A percentile compares a stretch with the other conserved stretches of the same genome.
These are phyloP conservation scores for Trichodelitschia bisporula DNA, from an alignment of 495 filamentous ascomycete species.

Conservation along the genomic window DNA sequence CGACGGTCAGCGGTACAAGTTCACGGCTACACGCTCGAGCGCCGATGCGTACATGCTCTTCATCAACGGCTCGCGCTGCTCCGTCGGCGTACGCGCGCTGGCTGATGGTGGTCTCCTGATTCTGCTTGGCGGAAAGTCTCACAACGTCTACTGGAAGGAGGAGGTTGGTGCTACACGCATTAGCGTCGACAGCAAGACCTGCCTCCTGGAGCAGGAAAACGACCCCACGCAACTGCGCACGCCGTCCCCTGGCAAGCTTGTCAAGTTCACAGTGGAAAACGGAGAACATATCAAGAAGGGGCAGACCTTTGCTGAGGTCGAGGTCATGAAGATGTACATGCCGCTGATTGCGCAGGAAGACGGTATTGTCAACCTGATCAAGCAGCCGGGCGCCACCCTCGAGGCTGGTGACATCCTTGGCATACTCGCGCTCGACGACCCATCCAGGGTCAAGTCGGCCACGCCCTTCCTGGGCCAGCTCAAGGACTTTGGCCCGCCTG, in stretches of 20 bases:
- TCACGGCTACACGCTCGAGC: conserved; percentile 86
- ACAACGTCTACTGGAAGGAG: conserved; percentile 99
- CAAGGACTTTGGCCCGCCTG: conserved; percentile 63
- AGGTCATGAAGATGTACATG: conserved; percentile 99
- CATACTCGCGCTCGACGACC: conserved; percentile 89
- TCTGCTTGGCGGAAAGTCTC: conserved; percentile 67
- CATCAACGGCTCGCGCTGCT: conserved; percentile 95
- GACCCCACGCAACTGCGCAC: conserved; percentile 92
- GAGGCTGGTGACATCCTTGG: conserved; percentile 97
- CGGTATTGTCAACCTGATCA: conserved; percentile 92
- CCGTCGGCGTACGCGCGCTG: conserved; percentile 75
- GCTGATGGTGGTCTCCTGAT: conserved; percentile 89
- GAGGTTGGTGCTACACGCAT: conserved; percentile 87
- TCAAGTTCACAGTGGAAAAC: conserved; percentile 95
- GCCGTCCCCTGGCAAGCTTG: conserved; percentile 89
- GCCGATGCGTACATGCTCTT: conserved; percentile 92
- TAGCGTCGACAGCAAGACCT: conserved; percentile 94
- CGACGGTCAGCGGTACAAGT: conserved; percentile 87
- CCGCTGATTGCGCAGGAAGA: conserved; percentile 91
- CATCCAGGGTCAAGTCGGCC: conserved; percentile 86
- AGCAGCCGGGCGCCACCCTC: conserved; percentile 94
- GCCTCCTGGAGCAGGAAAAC: conserved; percentile 94
- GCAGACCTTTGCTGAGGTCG: conserved; percentile 88
- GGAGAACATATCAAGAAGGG: conserved; percentile 85
- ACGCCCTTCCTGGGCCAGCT: conserved; percentile 89